Evolutionary conservation across 2,329 filamentous ascomycete species (phyloP).

Genomic region (Paecilomyces sp.): DNA sequence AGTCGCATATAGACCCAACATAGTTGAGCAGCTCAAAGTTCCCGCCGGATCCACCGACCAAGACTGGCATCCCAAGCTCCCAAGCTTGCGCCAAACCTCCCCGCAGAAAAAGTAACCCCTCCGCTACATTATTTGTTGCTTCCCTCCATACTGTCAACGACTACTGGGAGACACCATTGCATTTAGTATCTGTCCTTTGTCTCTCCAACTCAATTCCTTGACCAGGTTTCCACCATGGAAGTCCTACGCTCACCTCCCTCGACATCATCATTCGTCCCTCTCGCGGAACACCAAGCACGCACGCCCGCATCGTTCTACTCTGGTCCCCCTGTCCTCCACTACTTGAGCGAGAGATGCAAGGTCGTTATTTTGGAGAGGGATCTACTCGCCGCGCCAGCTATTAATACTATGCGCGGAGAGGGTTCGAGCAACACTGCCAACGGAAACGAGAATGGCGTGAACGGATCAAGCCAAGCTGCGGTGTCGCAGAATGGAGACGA

Average conservation of each 20-base stretch:
- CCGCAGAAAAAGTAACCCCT: neutral
- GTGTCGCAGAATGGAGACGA: constrained; percentile 4
- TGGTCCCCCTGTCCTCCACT: constrained; percentile 40
- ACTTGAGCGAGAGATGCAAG: constrained; percentile 39
- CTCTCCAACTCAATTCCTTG: neutral
- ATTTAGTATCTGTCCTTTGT: neutral
- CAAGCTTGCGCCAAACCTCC: neutral
- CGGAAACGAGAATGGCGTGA: constrained; percentile 5
- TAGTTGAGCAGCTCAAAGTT: too few relatives aligned
- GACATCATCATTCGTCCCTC: constrained; percentile 33
- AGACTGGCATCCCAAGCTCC: neutral
- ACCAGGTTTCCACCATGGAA: constrained; percentile 29
- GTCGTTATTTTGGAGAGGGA: constrained; percentile 36
- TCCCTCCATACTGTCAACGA: neutral
- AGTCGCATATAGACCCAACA: too few relatives aligned
- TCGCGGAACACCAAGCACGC: constrained; percentile 40
- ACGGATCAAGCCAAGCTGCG: constrained; percentile 3
- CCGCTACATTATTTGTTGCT: neutral
- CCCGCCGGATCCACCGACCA: neutral
- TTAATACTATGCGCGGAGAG: constrained; percentile 22
- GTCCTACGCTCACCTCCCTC: constrained; percentile 30
- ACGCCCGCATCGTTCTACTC: constrained; percentile 42
- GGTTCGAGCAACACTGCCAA: neutral
- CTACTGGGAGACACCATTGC: neutral
- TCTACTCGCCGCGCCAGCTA: constrained; percentile 23